Base-by-base conservation (phyloP, 2,329 filamentous ascomycete species). In the Diplodia corticola region DNA sequence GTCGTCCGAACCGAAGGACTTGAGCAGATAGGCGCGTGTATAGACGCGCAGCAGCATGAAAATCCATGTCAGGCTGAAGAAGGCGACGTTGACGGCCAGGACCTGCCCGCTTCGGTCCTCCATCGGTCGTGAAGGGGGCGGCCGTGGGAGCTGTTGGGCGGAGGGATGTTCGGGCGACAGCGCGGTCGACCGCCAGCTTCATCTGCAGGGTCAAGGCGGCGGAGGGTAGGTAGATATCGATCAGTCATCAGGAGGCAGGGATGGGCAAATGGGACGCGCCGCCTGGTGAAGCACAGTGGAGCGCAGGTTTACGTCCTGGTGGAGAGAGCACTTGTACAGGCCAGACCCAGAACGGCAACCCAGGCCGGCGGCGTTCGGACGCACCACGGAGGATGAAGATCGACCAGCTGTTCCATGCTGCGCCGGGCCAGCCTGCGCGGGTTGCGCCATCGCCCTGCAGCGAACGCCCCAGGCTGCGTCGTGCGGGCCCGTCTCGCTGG, bases 1-100 rank as follows among this genome's bases (percentile, higher is more conserved):
- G 70, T 82, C 80, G 69, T 81, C 80, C 12, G 68, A 64, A 7
- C 78, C 79, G 70, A 78, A 80, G 1, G 70, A 73, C n/a, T 74
- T 76, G 55, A 78, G 70, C 71, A 80, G 69, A 15, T 71, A 67
- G 2, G 73, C 72, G 49, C 79, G 74, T 6, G 79, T 77, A 50
- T 78, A 77, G 24, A 80, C 68, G 10, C 79, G 73, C 20, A 81
- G 67, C 46, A 69, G 64, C 24, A 80, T 74, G 7, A 77, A 73
- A 6, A 77, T 67, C 73, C 77, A 80, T 67, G 77, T 73, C 12
- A 80, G 68, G 6, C 75, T 55, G 63, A 80, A 74, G 70, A 81
- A 80, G 26, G 76, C 66, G 35, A 76, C 69, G 40, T 75, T 76
- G 7, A 77, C 70, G 9, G 69, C 70, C 37, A 76, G 66, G 2